A percentile compares a stretch with the other conserved stretches of the same genome.
Conservation (phyloP, 768 basidiomycete species). For the Lepiota subincarnata region DNA sequence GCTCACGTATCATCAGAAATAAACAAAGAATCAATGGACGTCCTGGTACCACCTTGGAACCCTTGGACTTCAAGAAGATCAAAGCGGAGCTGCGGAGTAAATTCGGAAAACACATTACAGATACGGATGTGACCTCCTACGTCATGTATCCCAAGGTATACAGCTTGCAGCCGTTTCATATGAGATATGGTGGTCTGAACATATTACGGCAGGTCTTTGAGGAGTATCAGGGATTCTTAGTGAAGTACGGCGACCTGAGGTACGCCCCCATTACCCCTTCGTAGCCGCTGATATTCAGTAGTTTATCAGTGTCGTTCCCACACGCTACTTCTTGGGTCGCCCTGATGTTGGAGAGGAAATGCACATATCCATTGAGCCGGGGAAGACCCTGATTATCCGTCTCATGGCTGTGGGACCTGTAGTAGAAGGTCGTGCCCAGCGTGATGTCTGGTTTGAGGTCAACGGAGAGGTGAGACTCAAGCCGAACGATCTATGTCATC, state of each 20-base stretch:
- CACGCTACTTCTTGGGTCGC: conserved; percentile 94
- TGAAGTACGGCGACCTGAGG: conserved; percentile 95
- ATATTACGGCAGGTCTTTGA: conserved; percentile 73
- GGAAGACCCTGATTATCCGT: conserved; percentile 95
- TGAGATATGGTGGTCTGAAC: background rate
- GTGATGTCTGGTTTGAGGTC: conserved; percentile 98
- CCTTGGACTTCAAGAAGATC: conserved; percentile 94
- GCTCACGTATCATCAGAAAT: conserved; percentile 86
- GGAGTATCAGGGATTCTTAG: conserved; percentile 91
- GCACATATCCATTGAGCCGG: conserved; percentile 93
- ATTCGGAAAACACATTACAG: conserved; percentile 93
- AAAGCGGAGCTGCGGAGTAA: conserved; percentile 89
- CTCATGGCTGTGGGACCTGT: conserved; percentile 95
- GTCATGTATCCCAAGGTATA: conserved; percentile 97
- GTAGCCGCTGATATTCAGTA: conserved; percentile 9
- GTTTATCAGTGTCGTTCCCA: conserved; percentile 78
- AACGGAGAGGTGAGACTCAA: conserved; percentile 75
- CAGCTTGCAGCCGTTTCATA: conserved; percentile 4
- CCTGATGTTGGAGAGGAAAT: conserved; percentile 93
- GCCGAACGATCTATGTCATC: conserved; percentile 6
- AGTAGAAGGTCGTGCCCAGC: conserved; percentile 84
- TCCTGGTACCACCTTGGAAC: conserved; percentile 83
- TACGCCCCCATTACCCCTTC: conserved; percentile 28
- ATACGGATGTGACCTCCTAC: conserved; percentile 90
- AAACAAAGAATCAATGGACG: conserved; percentile 92